Evolutionary conservation across 257 asterid genomes (phyloP).

Genomic region (Fraxinus americana): DNA sequence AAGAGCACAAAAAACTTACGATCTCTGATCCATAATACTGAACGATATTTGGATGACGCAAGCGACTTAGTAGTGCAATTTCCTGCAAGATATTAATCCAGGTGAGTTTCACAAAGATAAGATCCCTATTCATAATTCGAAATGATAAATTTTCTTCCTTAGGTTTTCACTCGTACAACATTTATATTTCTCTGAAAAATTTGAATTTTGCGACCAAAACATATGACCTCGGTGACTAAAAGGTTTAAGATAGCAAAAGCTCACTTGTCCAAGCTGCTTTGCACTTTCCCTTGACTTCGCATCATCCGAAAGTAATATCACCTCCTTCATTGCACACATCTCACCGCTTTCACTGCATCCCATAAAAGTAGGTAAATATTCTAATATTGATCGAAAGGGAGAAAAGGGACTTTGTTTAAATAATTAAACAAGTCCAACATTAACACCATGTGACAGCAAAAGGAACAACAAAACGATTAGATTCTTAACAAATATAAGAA

Average conservation of each 20-base stretch:
- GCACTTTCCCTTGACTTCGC: constrained; percentile 56
- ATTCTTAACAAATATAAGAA: constrained; percentile 2
- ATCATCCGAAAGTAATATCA: constrained; percentile 50
- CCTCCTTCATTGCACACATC: constrained; percentile 87
- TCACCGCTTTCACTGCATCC: constrained; percentile 67
- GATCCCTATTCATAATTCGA: neutral
- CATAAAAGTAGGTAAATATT: constrained; percentile 17
- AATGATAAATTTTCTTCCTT: neutral
- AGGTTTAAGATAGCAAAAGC: constrained; percentile 20
- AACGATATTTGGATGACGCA: constrained; percentile 71
- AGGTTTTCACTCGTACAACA: neutral
- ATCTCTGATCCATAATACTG: constrained; percentile 69
- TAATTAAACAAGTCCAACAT: too few species aligned
- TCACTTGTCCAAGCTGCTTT: constrained; percentile 59
- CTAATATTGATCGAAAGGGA: constrained; percentile 11
- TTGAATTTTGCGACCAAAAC: constrained; percentile 13
- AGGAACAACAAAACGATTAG: neutral
- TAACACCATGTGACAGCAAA: neutral
- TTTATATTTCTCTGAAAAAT: constrained; percentile 2
- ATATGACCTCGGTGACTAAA: neutral
- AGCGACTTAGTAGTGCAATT: constrained; percentile 53
- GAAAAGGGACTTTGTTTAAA: neutral
- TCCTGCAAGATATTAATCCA: constrained; percentile 44
- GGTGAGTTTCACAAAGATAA: constrained; percentile 20
- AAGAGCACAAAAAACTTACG: constrained; percentile 37